phyloP scores from a whole-genome alignment of 2,329 filamentous ascomycete genomes.

The Pseudogymnoascus sp. region DNA sequence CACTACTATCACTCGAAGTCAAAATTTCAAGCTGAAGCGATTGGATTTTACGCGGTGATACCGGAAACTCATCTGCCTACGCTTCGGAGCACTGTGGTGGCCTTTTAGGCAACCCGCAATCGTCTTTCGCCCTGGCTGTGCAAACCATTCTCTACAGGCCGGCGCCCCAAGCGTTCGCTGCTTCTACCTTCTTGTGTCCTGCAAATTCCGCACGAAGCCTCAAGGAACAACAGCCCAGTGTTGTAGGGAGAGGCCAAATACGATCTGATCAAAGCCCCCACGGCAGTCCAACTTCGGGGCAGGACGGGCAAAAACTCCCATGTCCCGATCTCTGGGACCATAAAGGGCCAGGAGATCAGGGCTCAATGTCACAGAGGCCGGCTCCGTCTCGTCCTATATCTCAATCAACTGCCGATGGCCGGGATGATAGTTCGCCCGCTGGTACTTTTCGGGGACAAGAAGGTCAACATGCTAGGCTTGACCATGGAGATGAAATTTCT shows the following conservation, averaged over 20 bases:
- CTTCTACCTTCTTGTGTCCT: slow-evolving; percentile 17
- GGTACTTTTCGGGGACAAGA: neutral
- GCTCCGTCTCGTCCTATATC: slow-evolving; percentile 51
- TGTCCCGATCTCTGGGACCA: slow-evolving; percentile 49
- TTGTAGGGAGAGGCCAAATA: slow-evolving; percentile 22
- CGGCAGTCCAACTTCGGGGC: neutral
- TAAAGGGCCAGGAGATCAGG: slow-evolving; percentile 50
- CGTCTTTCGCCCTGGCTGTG: slow-evolving; percentile 37
- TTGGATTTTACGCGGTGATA: neutral
- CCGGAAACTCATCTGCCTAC: neutral
- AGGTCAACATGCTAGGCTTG: neutral
- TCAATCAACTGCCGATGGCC: slow-evolving; percentile 35
- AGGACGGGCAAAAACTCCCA: slow-evolving; percentile 41
- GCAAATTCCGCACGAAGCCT: slow-evolving; percentile 12
- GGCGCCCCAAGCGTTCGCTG: slow-evolving; percentile 20
- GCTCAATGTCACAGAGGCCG: slow-evolving; percentile 59
- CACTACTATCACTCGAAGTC: neutral
- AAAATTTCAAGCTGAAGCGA: neutral
- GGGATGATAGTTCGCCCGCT: slow-evolving; percentile 17
- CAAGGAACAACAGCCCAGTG: slow-evolving; percentile 19
- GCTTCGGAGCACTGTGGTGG: neutral
- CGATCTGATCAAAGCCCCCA: slow-evolving; percentile 19
- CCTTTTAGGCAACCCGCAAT: slow-evolving; percentile 1
- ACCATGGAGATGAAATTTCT: neutral
- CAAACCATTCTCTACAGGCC: slow-evolving; percentile 31